These are phyloP conservation scores for Naganishia albida DNA, from an alignment of 1,284 basidiomycete species.

Conservation along the genomic window DNA sequence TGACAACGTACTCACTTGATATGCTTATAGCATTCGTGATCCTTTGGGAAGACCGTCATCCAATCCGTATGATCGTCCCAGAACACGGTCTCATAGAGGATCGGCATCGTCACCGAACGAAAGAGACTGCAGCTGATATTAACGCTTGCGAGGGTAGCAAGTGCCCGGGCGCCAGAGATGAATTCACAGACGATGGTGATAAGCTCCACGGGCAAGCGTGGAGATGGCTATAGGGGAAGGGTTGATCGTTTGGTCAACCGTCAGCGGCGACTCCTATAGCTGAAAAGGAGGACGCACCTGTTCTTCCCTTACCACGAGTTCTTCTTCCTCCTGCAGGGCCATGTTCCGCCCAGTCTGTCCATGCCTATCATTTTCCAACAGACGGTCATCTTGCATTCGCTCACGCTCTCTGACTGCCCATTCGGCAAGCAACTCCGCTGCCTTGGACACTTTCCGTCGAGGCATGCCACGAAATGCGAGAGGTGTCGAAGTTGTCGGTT, in stretches of 20 bases:
- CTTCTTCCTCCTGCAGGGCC: too few relatives aligned
- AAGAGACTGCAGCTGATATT: conserved; percentile 14
- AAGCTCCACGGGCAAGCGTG: conserved; percentile 1
- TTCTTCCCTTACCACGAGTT: too few relatives aligned
- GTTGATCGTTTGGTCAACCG: background rate
- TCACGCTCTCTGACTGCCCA: too few relatives aligned
- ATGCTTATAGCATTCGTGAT: conserved; percentile 8
- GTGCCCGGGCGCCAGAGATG: conserved; percentile 6
- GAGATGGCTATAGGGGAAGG: background rate
- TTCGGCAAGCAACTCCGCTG: too few relatives aligned
- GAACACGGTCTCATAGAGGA: conserved; percentile 8
- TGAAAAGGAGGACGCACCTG: too few relatives aligned
- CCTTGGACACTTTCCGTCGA: too few relatives aligned
- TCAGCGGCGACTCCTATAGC: too few relatives aligned
- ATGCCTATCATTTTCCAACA: too few relatives aligned
- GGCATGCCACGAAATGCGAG: too few relatives aligned
- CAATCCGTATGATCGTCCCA: conserved; percentile 8
- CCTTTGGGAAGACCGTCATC: background rate
- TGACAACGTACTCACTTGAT: background rate
- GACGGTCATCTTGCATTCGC: too few relatives aligned
- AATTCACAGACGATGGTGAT: conserved; percentile 15
- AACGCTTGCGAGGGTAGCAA: background rate
- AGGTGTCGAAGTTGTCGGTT: too few relatives aligned
- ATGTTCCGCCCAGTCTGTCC: too few relatives aligned
- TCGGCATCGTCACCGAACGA: conserved; percentile 2